Evolutionary conservation across 257 asterid genomes (phyloP).

Genomic region (Fraxinus quadrangulata): DNA sequence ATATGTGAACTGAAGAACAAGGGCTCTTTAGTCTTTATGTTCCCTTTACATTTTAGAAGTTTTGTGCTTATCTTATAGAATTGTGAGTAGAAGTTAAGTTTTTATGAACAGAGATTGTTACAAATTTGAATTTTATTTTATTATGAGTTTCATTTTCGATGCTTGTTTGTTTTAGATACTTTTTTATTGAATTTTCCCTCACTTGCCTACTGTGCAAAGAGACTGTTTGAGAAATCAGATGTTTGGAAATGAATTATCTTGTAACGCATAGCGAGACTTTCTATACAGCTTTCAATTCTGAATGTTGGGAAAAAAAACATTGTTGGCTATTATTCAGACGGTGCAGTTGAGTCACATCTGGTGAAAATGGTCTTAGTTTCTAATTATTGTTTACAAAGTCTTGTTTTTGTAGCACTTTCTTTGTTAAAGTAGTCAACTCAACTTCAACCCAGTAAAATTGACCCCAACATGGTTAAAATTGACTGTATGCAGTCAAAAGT

Average conservation of each 20-base stretch:
- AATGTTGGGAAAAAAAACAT: neutral
- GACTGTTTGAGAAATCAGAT: neutral
- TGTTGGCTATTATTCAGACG: neutral
- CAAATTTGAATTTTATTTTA: too few species aligned
- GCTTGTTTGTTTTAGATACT: too few species aligned
- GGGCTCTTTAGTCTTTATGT: neutral
- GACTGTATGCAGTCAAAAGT: neutral
- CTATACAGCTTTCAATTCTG: neutral
- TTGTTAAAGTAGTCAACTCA: neutral
- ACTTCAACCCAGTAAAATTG: neutral
- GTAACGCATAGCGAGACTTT: neutral
- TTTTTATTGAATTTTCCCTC: neutral
- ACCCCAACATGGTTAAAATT: neutral
- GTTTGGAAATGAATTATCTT: neutral
- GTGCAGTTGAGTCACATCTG: neutral
- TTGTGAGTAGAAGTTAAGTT: neutral
- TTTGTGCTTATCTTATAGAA: neutral
- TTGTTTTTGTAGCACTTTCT: neutral
- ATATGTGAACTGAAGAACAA: neutral
- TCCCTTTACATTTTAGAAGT: neutral
- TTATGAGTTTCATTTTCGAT: neutral
- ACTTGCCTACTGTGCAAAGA: neutral
- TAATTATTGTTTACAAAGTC: neutral
- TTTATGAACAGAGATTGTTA: neutral
- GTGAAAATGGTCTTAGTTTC: neutral